Conservation (phyloP, 768 basidiomycete species). For the Leccinum fibrillosum region DNA sequence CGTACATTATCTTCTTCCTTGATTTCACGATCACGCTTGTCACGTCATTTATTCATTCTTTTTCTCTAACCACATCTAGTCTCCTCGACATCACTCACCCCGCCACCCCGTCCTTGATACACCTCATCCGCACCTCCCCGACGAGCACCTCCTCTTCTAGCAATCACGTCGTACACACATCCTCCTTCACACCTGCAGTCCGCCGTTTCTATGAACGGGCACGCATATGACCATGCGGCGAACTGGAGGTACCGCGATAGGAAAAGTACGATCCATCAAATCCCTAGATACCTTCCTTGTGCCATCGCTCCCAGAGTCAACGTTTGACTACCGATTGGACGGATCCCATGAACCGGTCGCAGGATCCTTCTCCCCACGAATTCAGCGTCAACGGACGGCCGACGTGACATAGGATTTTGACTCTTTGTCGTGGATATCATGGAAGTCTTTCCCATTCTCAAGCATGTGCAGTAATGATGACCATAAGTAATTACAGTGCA, state of each 20-base stretch:
- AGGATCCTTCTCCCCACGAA: conserved; percentile 20
- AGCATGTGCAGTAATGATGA: neutral
- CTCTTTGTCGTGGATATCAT: neutral
- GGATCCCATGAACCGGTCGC: conserved; percentile 14
- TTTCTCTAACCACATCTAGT: conserved; percentile 4
- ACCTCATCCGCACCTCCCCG: conserved; percentile 28
- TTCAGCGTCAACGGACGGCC: conserved; percentile 22
- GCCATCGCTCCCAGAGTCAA: too few relatives aligned
- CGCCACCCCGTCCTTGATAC: conserved; percentile 30
- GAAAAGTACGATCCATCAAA: conserved; percentile 23
- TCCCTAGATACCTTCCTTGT: too few relatives aligned
- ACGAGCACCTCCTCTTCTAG: conserved; percentile 16
- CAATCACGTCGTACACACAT: conserved; percentile 16
- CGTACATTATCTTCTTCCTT: neutral
- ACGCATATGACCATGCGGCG: conserved; percentile 9
- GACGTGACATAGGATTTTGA: conserved; percentile 15
- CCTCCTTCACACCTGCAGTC: conserved; percentile 1
- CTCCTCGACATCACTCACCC: conserved; percentile 32
- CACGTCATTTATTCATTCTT: neutral
- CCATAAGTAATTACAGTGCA: neutral
- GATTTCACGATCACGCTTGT: neutral
- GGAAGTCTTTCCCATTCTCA: neutral
- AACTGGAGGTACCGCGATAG: conserved; percentile 26
- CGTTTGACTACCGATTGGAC: neutral
- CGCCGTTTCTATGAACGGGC: conserved; percentile 25